These are phyloP conservation scores for Pythium grandisporangium DNA, from an alignment of 352 stramenopile species.

Conservation along the genomic window DNA sequence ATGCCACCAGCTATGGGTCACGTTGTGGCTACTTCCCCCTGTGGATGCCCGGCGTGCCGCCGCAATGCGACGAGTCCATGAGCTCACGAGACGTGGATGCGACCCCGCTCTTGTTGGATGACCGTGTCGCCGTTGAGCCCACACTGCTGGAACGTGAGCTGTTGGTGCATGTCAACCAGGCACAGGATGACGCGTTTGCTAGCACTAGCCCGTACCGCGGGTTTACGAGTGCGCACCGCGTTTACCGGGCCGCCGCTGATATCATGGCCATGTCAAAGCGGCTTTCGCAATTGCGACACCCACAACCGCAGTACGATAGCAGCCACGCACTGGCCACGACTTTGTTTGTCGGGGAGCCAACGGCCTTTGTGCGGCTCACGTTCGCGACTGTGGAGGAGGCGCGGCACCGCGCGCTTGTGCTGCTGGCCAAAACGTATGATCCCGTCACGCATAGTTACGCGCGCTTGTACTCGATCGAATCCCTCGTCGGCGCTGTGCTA, in stretches of 20 bases:
- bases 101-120: conserved; percentile 33
- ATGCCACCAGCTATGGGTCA: conserved; percentile 12
- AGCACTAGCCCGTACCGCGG: conserved; percentile 26
- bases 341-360: conserved; percentile 16
- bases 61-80: conserved; percentile 56
- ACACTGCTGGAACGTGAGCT: conserved; percentile 58
- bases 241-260: conserved; percentile 21
- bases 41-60: conserved; percentile 45
- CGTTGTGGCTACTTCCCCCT: conserved; percentile 47
- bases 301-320: too few relatives aligned
- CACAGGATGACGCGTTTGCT: conserved; percentile 12
- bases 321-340: conserved; percentile 10
- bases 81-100: conserved; percentile 41
- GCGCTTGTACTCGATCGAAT: conserved; percentile 49
- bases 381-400: conserved; percentile 70
- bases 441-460: conserved; percentile 43
- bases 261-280: conserved; percentile 36
- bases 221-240: conserved; percentile 25
- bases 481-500: conserved; percentile 35
- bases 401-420: conserved; percentile 44
- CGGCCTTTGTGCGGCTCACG: conserved; percentile 55
- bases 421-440: conserved; percentile 74
- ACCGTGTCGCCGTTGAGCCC: conserved; percentile 41
- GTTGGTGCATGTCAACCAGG: conserved; percentile 13
- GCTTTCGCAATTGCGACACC: conserved; percentile 17